Evolutionary conservation across 2,329 filamentous ascomycete species (phyloP).

Genomic region (Trichoderma koningiopsis): DNA sequence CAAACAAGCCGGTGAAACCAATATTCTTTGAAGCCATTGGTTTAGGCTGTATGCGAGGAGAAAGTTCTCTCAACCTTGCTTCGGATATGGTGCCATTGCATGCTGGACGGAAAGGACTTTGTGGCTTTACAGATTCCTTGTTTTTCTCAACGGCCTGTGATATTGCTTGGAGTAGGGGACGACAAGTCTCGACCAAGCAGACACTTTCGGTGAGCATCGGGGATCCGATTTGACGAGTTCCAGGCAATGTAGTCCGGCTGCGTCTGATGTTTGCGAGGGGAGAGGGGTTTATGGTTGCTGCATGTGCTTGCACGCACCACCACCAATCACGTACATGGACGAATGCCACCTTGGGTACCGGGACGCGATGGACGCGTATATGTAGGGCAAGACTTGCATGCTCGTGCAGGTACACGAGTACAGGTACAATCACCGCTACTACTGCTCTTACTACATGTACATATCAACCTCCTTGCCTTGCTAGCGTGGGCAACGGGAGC

Average conservation of each 20-base stretch:
- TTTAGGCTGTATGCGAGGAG: conserved; percentile 9
- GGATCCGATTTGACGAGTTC: conserved; percentile 6
- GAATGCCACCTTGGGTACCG: neutral
- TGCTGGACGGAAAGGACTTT: neutral
- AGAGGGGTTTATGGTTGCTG: neutral
- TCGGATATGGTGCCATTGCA: conserved; percentile 11
- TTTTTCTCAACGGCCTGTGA: neutral
- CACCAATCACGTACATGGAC: conserved; percentile 12
- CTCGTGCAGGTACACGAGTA: neutral
- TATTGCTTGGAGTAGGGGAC: neutral
- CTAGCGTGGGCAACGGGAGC: conserved; percentile 6
- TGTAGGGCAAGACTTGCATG: neutral
- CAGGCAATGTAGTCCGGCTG: neutral
- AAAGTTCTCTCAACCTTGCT: neutral
- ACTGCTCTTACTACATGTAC: neutral
- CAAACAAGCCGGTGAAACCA: neutral
- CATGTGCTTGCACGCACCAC: conserved; percentile 14
- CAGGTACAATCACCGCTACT: neutral
- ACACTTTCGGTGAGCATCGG: conserved; percentile 14
- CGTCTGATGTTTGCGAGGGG: neutral
- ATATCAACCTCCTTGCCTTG: conserved; percentile 7
- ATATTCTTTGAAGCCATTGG: neutral
- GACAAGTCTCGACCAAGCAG: neutral
- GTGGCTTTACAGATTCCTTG: neutral
- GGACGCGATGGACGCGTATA: conserved; percentile 5